Conservation (phyloP, 2,329 filamentous ascomycete genomes). For the Aspergillus amoenus region DNA sequence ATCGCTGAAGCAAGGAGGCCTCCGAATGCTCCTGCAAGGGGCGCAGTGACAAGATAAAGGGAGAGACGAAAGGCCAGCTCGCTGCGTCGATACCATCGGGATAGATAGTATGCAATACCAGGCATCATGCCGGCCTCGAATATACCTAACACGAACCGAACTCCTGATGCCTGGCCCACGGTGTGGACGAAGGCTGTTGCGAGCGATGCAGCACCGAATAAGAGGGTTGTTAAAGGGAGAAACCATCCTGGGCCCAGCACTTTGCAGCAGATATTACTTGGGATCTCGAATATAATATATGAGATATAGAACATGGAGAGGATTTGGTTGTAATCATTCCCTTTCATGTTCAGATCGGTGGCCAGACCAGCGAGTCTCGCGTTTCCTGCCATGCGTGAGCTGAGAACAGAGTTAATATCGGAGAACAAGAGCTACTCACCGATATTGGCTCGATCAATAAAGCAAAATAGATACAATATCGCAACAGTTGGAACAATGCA, state of each 20-base stretch:
- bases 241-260: constrained; percentile 72
- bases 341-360: constrained; percentile 57
- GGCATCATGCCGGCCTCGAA: constrained; percentile 75
- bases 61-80: constrained; percentile 68
- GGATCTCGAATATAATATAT: constrained; percentile 73
- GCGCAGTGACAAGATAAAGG: constrained; percentile 69
- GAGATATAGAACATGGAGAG: constrained; percentile 70
- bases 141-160: constrained; percentile 66
- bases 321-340: constrained; percentile 68
- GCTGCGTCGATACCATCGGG: constrained; percentile 68
- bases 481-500: constrained; percentile 65
- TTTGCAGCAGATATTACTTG: constrained; percentile 68
- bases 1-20: constrained; percentile 66
- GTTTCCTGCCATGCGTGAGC: constrained; percentile 52
- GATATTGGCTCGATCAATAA: constrained; percentile 72
- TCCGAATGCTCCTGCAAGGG: constrained; percentile 69
- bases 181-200: constrained; percentile 65
- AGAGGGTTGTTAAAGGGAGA: constrained; percentile 62
- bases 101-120: constrained; percentile 72
- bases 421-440: constrained; percentile 42
- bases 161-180: constrained; percentile 54
- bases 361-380: constrained; percentile 66
- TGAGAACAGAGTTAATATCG: no score
- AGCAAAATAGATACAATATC: constrained; percentile 69
- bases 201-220: constrained; percentile 64